Conservation (phyloP, 306 rosid genomes). For the Acacia crassicarpa region DNA sequence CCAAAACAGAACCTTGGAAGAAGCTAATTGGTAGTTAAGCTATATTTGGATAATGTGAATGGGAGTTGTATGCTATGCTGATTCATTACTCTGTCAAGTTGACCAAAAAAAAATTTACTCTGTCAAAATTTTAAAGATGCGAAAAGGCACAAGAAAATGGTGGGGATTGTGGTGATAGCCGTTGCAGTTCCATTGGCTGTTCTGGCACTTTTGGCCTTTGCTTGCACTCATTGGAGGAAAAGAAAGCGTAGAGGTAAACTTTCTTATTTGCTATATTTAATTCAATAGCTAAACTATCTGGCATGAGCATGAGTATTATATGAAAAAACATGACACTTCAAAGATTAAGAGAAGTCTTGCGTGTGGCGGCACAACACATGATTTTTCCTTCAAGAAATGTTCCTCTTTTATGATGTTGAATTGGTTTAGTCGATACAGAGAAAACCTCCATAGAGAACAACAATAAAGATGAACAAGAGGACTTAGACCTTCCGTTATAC, state of each 20-base stretch:
- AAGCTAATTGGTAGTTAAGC: neutral
- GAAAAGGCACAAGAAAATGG: slow-evolving; percentile 12
- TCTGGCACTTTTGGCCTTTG: slow-evolving; percentile 4
- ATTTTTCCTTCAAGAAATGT: neutral
- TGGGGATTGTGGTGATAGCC: neutral
- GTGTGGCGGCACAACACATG: neutral
- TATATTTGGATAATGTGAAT: neutral
- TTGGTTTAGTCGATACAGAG: neutral
- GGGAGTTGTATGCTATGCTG: neutral
- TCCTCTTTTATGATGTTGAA: neutral
- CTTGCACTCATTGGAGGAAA: slow-evolving; percentile 7
- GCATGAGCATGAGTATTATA: neutral
- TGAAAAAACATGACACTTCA: neutral
- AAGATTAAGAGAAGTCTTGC: neutral
- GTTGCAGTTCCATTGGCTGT: neutral
- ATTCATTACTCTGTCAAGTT: neutral
- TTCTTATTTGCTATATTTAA: neutral
- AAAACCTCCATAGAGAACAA: neutral
- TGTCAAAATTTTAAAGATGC: neutral
- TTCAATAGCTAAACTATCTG: neutral
- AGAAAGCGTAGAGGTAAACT: neutral
- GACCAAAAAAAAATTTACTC: neutral
- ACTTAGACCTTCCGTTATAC: slow-evolving; percentile 42
- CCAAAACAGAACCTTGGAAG: neutral
- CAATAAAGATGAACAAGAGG: slow-evolving; percentile 35